These are phyloP conservation scores for Omphalea diandra DNA, from an alignment of 441 rosid genomes.

Conservation along the genomic window DNA sequence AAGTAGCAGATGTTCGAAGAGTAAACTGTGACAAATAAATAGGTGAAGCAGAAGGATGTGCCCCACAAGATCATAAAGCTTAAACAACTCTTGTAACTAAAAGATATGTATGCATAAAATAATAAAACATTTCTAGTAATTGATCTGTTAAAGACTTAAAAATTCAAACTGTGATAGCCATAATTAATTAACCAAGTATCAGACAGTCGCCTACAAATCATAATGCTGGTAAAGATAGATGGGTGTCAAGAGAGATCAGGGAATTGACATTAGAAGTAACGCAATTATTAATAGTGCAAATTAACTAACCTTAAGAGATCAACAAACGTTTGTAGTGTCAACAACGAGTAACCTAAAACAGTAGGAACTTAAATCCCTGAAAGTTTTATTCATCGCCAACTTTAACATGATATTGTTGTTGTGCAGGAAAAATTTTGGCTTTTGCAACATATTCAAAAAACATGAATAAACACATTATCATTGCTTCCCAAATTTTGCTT, in stretches of 20 bases:
- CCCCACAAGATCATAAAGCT: constrained; percentile 1
- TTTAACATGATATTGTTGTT: neutral
- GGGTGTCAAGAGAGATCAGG: neutral
- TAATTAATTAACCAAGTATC: constrained; percentile 1
- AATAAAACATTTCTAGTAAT: neutral
- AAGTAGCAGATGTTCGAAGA: neutral
- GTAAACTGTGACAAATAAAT: neutral
- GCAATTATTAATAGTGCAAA: no score
- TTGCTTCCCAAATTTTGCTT: neutral
- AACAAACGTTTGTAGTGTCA: constrained; percentile 7
- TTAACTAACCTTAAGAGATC: no score
- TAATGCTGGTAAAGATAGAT: neutral
- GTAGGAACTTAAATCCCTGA: no score
- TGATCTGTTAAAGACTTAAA: no score
- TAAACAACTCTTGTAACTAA: neutral
- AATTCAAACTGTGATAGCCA: neutral
- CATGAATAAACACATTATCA: neutral
- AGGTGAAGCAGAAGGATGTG: neutral
- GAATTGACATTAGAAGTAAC: neutral
- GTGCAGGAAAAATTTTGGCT: neutral
- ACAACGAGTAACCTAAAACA: constrained; percentile 1
- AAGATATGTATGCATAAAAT: no score
- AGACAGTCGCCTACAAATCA: neutral
- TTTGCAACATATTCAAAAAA: no score
- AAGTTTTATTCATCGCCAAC: constrained; percentile 8